Evolutionary conservation across 768 basidiomycete genomes (phyloP), one percentile per base, ranked within the genome.

Genomic region (Pleurotus eryngii): DNA sequence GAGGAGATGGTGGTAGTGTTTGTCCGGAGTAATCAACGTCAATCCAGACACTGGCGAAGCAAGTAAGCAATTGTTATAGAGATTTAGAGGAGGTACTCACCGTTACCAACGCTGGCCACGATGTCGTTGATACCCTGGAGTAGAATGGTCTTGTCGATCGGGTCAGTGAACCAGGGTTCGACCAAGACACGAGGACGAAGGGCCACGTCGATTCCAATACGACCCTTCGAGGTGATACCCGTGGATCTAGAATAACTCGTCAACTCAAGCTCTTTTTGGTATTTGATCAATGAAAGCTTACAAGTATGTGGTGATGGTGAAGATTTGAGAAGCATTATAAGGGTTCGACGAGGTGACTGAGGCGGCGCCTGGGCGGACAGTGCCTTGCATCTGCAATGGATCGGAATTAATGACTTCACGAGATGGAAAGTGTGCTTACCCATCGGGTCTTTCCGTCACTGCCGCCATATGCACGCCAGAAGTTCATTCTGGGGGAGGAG

Each of bases 301-400:
- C 79, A 86, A 68, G 63, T 85, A 85, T 4, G 78, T 65, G 0
- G 85, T 87, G 68, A 87, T 85, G 0, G 84, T 84, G 70, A 85
- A 83, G 54, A 83, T 78, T 65, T 80, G 72, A 64, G 76, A 78
- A 26, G 70, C 69, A 60, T 86, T 84, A 65, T 78, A 87, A 3
- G 83, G 73, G 61, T 77, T 74, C 4, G 63, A 60, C 1, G 82
- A 82, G 39, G 72, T 75, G 48, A 81, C 70, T 4, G 76, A 80
- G 3, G 79, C 79, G 9, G 81, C 82, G 46, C 85, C 84, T 11
- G 84, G 84, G 17, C 83, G 80, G 37, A 78, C 83, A 11, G 84
- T 86, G 37, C 85, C 85, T 78, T 87, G 84, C 43, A 81, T 62
- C 83, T 83, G 2, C 30, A 35, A 0, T 35, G 59, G 9, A 46